phyloP scores from a whole-genome alignment of 306 rosid species.

The Erythrophleum fordii region DNA sequence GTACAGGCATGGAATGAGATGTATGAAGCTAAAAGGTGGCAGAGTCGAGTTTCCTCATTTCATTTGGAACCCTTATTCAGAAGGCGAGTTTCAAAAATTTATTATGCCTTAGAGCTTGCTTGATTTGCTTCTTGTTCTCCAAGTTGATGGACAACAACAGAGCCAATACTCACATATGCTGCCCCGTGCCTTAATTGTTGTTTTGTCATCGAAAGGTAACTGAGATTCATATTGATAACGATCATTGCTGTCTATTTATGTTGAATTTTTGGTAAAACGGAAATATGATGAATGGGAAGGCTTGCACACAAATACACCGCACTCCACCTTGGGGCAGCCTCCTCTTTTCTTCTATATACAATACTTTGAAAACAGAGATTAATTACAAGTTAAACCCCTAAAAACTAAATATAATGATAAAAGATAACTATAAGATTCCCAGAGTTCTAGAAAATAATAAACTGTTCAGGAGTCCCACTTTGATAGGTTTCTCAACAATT shows the following conservation, averaged over 20 bases:
- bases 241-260: slow-evolving; percentile 7
- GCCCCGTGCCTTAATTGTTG: slow-evolving; percentile 40
- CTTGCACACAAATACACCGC: not conserved
- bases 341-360: not conserved
- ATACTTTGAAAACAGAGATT: not conserved
- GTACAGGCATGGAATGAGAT: slow-evolving; percentile 91
- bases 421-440: not conserved
- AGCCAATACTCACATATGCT: slow-evolving; percentile 33
- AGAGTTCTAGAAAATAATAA: not conserved
- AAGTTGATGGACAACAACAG: slow-evolving; percentile 25
- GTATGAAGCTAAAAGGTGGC: slow-evolving; percentile 82
- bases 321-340: not conserved
- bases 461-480: not conserved
- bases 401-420: not conserved
- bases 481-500: not conserved
- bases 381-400: not conserved
- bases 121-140: slow-evolving; percentile 43
- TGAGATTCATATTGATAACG: not conserved
- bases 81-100: slow-evolving; percentile 69
- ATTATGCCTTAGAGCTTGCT: slow-evolving; percentile 71
- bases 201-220: slow-evolving; percentile 54
- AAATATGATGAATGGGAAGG: not conserved
- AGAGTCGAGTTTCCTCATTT: slow-evolving; percentile 72
- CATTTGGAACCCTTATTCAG: slow-evolving; percentile 84
- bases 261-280: not conserved